Base-by-base conservation (phyloP, 495 filamentous ascomycete species). In the Cercophora sp. region DNA sequence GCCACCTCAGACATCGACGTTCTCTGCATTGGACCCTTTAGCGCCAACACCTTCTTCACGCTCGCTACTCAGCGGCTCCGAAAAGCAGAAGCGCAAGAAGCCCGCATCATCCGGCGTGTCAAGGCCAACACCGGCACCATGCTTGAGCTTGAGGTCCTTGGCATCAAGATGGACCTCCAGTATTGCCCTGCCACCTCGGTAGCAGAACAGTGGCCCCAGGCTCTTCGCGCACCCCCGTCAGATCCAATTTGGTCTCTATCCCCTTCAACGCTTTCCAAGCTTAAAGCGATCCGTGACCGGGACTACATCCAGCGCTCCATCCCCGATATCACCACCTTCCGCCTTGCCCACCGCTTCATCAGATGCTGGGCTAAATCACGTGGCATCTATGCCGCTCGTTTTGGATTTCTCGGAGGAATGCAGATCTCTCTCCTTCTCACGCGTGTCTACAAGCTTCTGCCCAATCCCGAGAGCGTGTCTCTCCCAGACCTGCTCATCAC, bases 381-480 rank as follows among this genome's bases (percentile, higher is more conserved):
- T 8, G 82, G 82, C 13, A 70, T 85, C 34, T 84, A 80, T 56
- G 68, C 78, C 0, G 72, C 79, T 1, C 72, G 73, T 18, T 82
- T 83, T 55, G 82, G 82, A 0, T 80, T 77, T 55, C 64, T 85
- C 3, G 69, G 74, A 8, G 79, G 79, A 6, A 77, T 82, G 31
- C 82, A 85, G 52, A 75, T 85, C 35, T 70, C 79, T 4, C 56
- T 84, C 16, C 62, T 85, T 48, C 66, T 85, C 9, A 67, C 73
- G 4, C 70, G 73, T 22, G 68, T 84, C 0, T 70, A 65, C 58
- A 84, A 84, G 57, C 66, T 74, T 1, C 51, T 81, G 3, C 56
- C 69, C 13, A 51, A 42, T 0, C 25, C 46, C 23, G 53, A 54
- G 1, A n/a, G 50, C 2, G 10, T 69, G 20, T 65, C 71, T 5